Conservation (phyloP, 2,329 filamentous ascomycete genomes). For the Penicillium sp. region DNA sequence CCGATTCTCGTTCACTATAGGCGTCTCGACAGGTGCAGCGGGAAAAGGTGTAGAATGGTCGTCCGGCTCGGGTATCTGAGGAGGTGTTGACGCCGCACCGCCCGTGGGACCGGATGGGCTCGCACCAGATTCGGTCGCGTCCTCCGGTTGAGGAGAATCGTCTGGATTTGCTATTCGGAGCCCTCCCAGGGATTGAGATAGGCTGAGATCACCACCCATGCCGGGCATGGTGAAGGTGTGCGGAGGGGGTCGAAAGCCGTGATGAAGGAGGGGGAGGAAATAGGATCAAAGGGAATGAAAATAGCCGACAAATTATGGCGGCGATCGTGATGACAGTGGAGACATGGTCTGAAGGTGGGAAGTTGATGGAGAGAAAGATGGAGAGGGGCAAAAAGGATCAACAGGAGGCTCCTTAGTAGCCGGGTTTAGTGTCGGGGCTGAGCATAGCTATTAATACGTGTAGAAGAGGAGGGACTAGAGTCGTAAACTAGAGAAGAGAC, state of each 20-base stretch:
- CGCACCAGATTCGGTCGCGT: slow-evolving; percentile 27
- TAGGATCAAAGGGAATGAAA: slow-evolving; percentile 8
- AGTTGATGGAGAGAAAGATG: slow-evolving; percentile 6
- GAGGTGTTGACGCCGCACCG: slow-evolving; percentile 24
- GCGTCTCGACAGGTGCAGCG: slow-evolving; percentile 21
- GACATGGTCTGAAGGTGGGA: slow-evolving; percentile 28
- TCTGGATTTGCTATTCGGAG: slow-evolving; percentile 97
- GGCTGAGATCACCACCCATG: slow-evolving; percentile 91
- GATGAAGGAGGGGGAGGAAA: slow-evolving; percentile 6
- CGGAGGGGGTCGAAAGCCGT: slow-evolving; percentile 4
- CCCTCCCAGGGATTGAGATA: slow-evolving; percentile 88
- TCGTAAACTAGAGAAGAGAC: not conserved
- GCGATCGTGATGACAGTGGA: slow-evolving; percentile 30
- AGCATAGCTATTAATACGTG: slow-evolving; percentile 5
- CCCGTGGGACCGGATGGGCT: slow-evolving; percentile 20
- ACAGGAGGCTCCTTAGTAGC: slow-evolving; percentile 24
- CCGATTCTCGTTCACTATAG: slow-evolving; percentile 37
- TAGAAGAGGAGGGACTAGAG: not conserved
- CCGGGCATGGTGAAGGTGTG: slow-evolving; percentile 30
- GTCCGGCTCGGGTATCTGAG: slow-evolving; percentile 20
- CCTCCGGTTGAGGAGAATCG: slow-evolving; percentile 55
- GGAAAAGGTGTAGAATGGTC: slow-evolving; percentile 20
- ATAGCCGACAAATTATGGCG: slow-evolving; percentile 32
- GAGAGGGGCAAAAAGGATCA: slow-evolving; percentile 19
- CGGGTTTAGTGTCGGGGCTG: slow-evolving; percentile 23